A percentile compares a stretch with the other conserved stretches of the same genome.
Evolutionary conservation across 768 basidiomycete genomes (phyloP).

Genomic region (Mycena maculata): DNA sequence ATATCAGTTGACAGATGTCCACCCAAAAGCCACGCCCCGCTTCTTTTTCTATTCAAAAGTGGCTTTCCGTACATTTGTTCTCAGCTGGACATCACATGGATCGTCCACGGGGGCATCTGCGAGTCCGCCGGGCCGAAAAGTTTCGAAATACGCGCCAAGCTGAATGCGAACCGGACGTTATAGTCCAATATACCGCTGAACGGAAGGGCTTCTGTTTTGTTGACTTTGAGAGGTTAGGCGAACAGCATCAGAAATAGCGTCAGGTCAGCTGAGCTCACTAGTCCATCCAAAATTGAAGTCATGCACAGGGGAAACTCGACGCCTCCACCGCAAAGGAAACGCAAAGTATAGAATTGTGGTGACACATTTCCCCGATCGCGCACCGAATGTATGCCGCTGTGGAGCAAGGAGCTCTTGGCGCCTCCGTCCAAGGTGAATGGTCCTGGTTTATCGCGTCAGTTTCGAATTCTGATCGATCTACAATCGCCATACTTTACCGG

Average conservation of each 20-base stretch:
- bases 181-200: conserved; percentile 15
- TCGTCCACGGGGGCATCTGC: conserved; percentile 9
- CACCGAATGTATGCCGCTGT: conserved; percentile 12
- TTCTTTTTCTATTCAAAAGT: conserved; percentile 23
- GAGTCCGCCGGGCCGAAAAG: conserved; percentile 11
- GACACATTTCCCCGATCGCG: conserved; percentile 11
- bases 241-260: conserved; percentile 6
- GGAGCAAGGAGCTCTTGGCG: conserved; percentile 10
- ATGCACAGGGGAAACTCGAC: background rate
- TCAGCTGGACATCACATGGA: conserved; percentile 16
- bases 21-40: conserved; percentile 19
- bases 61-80: background rate
- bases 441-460: conserved; percentile 8
- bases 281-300: background rate
- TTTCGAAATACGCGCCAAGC: conserved; percentile 7
- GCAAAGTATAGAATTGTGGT: conserved; percentile 3
- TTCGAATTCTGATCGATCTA: conserved; percentile 5
- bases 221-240: conserved; percentile 6
- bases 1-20: conserved; percentile 16
- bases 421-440: conserved; percentile 1
- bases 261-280: background rate
- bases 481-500: too few relatives aligned
- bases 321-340: background rate
- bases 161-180: conserved; percentile 12
- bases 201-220: conserved; percentile 10